Evolutionary conservation across 805 yeast species (phyloP), one percentile per base, ranked within the genome.

Genomic region (Lipomyces starkeyi): DNA sequence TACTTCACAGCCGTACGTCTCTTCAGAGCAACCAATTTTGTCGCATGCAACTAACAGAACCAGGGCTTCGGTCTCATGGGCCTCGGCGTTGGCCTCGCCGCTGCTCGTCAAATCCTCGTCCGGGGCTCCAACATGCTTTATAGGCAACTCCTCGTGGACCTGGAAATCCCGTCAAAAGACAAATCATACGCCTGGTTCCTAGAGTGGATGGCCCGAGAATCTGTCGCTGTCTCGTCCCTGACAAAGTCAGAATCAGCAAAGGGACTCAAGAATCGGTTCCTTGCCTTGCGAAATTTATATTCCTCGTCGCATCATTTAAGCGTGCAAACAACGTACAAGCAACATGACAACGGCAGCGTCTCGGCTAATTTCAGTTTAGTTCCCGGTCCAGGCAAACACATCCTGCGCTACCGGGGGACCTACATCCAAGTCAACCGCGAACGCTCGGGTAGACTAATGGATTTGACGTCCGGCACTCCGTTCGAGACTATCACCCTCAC

Each of bases 311-410:
- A 97, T 73, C 97, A 95, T 77, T 80, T 95, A 64, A 88, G 96
- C 63, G 98, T 95, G 17, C 97, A 92, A 74, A 95, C 99, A 3
- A 86, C 85, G 72, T 93, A 84, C 78, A 81, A 87, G 14, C 97
- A 93, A 77, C 98, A 93, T 79, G 96, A 92, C 73, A 94, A 94
- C 76, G 98, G 98, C 0, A 86, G 97, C 1, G 91, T 93, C 1
- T 83, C 89, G 9, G 92, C 99, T 2, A 90, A 88, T 67, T 93
- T 95, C 77, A 87, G 92, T 59, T 85, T 95, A 65, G 98, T 95
- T 17, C 99, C 99, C 0, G 99, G 99, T 27, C 98, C 98, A 0
- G 99, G 99, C 2, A 91, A 89, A 73, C 99, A 95, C 78, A 83
- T 94, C 80, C 87, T 95, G 67, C 82, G 85, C 70, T 95, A 94